These are phyloP conservation scores for Metschnikowia picachoensis DNA, from an alignment of 805 yeast genomes.

Conservation along the genomic window DNA sequence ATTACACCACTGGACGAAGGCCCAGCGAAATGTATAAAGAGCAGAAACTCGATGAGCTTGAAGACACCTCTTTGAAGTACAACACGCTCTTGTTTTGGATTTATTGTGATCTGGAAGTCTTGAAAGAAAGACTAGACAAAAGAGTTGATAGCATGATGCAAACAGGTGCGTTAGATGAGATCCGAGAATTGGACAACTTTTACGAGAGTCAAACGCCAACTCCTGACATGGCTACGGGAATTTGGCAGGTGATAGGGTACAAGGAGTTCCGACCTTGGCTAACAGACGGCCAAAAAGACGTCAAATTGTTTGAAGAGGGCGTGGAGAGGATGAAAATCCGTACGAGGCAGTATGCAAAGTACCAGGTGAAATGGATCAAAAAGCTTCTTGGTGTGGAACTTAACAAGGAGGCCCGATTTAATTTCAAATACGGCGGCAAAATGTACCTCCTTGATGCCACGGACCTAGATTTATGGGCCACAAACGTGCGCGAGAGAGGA, in stretches of 20 bases:
- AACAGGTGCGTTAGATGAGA: constrained; percentile 67
- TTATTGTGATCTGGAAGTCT: constrained; percentile 55
- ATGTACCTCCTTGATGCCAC: constrained; percentile 75
- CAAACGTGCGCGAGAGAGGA: constrained; percentile 55
- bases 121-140: constrained; percentile 62
- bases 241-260: constrained; percentile 94
- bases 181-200: constrained; percentile 51
- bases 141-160: constrained; percentile 84
- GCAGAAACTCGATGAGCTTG: constrained; percentile 46
- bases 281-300: constrained; percentile 14
- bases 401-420: constrained; percentile 41
- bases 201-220: constrained; percentile 31
- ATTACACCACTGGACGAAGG: constrained; percentile 55
- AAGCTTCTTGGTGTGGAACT: constrained; percentile 64
- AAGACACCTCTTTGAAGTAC: constrained; percentile 49
- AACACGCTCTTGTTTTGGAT: constrained; percentile 79
- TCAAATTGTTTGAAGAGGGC: constrained; percentile 39
- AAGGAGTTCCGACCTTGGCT: constrained; percentile 82
- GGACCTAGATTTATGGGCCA: constrained; percentile 59
- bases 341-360: constrained; percentile 83
- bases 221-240: constrained; percentile 65
- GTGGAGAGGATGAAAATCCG: constrained; percentile 74
- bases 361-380: constrained; percentile 87
- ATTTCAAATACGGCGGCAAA: constrained; percentile 56
- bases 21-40: constrained; percentile 69